Percentiles rank a stretch among this genome's conserved stretches.
Evolutionary conservation across 2,329 filamentous ascomycete genomes (phyloP).

Genomic region (Amphichorda felina): DNA sequence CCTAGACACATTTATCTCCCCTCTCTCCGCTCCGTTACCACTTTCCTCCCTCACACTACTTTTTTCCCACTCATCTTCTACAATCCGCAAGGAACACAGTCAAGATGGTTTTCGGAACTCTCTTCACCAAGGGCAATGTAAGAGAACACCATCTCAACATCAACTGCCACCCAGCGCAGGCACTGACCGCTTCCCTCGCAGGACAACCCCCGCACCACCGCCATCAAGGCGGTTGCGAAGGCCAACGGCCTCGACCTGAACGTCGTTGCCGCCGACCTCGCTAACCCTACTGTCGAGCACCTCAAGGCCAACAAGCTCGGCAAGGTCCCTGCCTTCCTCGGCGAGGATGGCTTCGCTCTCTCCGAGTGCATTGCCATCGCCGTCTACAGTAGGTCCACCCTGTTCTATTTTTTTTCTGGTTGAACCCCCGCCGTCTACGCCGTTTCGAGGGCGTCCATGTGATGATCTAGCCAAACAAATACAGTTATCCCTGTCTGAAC

Average conservation of each 20-base stretch:
- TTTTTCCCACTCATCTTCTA: constrained; percentile 12
- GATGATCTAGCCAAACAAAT: constrained; percentile 61
- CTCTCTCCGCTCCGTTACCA: constrained; percentile 8
- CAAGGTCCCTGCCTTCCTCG: constrained; percentile 88
- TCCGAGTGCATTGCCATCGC: constrained; percentile 89
- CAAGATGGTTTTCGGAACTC: constrained; percentile 95
- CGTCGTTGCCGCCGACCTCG: constrained; percentile 59
- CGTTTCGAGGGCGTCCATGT: too few relatives aligned
- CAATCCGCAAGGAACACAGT: constrained; percentile 16
- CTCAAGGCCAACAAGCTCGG: constrained; percentile 74
- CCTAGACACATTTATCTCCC: constrained; percentile 5
- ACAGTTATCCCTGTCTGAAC: constrained; percentile 99
- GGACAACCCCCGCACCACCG: constrained; percentile 82
- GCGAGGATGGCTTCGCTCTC: constrained; percentile 81
- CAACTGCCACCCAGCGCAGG: not conserved
- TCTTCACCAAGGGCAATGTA: constrained; percentile 74
- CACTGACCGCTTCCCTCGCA: constrained; percentile 25
- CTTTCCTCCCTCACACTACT: constrained; percentile 11
- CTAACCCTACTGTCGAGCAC: constrained; percentile 63
- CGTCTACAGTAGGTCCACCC: constrained; percentile 75
- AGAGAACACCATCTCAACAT: constrained; percentile 11
- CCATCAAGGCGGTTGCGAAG: constrained; percentile 89
- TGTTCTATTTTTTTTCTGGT: constrained; percentile 6
- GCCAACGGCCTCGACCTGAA: constrained; percentile 92
- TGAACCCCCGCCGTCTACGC: not conserved